Base-by-base conservation (phyloP, 257 asterid species). In the Solanum virginianum region DNA sequence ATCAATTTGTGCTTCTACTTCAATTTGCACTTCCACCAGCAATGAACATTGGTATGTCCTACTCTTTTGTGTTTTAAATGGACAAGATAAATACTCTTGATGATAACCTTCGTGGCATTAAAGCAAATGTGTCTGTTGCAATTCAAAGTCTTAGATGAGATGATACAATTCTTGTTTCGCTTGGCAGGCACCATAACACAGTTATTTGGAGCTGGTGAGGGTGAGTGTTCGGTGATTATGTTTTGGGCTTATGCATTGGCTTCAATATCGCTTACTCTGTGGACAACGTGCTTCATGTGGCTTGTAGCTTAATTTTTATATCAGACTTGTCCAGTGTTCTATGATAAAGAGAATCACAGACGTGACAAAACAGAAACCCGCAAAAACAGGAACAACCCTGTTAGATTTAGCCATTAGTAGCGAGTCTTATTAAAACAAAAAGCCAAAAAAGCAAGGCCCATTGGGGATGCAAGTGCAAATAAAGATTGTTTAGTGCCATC, bases 21-120 rank as follows among this genome's bases (percentile, higher is more conserved):
- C 98, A 96, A 81, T 94, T 84, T 85, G 91, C 97, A 26, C 87
- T 96, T 53, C 99, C 99, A 71, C 98, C 99, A 45, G 99, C 98
- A 11, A 93, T 94, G 98, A 93, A 92, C 88, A 96, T 96, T 68
- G 99, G 98, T 92, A 88, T 41, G 15, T 75, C 45, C 62, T 24
- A 54, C 16, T 22, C 10, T 22, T 77, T 77, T 10, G 13, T 51
- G 56, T 77, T 26, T 77, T 60, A 22, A 60, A 60, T 60, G 32
- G 68, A 60, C 68, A 60, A 60, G 68, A 60, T 29, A 60, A 60
- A n/a, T n/a, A 14, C 8, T 13, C 15, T 60, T 60, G 68, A 60
- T 14, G 36, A 13, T 45, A n/a, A 72, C 39, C 57, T 20, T 20
- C 2, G 20, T 45, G 36, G 56, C 80, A 41, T 72, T 43, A 20